Percentiles rank a stretch among this genome's conserved stretches.
phyloP scores from a whole-genome alignment of 2,329 filamentous ascomycete species.

The Triangularia setosa region DNA sequence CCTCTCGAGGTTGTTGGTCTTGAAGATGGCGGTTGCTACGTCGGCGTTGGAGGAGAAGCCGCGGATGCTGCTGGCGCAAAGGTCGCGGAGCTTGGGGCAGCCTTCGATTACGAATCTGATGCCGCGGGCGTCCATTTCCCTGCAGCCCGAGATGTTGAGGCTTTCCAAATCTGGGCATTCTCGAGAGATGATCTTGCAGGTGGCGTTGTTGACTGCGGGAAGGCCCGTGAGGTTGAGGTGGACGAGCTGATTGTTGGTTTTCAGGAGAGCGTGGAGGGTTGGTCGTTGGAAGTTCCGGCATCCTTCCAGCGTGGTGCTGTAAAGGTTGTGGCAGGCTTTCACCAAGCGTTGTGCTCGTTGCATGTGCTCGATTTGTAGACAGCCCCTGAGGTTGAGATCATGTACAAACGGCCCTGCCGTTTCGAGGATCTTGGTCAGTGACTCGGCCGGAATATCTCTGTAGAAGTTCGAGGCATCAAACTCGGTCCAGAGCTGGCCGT shows the following conservation, averaged over 20 bases:
- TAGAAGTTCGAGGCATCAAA: constrained; percentile 87
- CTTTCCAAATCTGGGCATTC: constrained; percentile 78
- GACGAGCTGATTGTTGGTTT: constrained; percentile 70
- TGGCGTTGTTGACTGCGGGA: constrained; percentile 72
- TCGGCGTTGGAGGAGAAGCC: constrained; percentile 73
- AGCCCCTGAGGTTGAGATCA: constrained; percentile 85
- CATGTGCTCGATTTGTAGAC: constrained; percentile 80
- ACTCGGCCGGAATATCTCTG: constrained; percentile 76
- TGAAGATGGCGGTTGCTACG: constrained; percentile 71
- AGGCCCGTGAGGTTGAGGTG: constrained; percentile 85
- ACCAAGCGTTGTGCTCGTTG: constrained; percentile 73
- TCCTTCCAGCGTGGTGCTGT: constrained; percentile 83
- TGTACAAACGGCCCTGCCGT: constrained; percentile 85
- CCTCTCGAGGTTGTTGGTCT: constrained; percentile 76
- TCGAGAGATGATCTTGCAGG: constrained; percentile 79
- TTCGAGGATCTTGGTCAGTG: constrained; percentile 78
- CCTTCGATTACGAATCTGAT: constrained; percentile 67
- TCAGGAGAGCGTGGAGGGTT: constrained; percentile 72
- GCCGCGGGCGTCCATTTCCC: constrained; percentile 74
- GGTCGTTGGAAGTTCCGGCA: constrained; percentile 77
- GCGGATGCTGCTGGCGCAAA: constrained; percentile 75
- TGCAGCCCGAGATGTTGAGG: constrained; percentile 92
- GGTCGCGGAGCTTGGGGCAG: constrained; percentile 70
- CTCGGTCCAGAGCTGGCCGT: constrained; percentile 87
- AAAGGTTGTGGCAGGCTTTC: constrained; percentile 81